Conservation (phyloP, 2,329 filamentous ascomycete genomes). For the Cladosporium sp. region DNA sequence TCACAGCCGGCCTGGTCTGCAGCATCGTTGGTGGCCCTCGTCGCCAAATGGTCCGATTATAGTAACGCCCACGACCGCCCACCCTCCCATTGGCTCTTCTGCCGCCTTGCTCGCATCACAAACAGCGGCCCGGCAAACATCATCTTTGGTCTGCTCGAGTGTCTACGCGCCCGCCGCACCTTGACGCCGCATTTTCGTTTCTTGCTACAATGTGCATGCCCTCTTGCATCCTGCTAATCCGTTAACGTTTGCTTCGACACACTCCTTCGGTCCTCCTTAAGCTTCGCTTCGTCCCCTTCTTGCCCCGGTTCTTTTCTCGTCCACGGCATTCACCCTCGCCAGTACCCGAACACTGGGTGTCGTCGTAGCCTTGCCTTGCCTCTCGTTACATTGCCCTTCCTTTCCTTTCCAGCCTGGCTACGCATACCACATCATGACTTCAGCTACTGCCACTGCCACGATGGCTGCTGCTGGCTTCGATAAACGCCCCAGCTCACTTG, state of each 20-base stretch:
- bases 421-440: not conserved
- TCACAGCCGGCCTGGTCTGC: not conserved
- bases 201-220: conserved; percentile 3
- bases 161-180: conserved; percentile 11
- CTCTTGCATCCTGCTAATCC: not conserved
- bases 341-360: conserved; percentile 5
- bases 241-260: conserved; percentile 2
- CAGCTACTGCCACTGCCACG: conserved; percentile 24
- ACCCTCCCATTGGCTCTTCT: conserved; percentile 7
- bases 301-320: conserved; percentile 6
- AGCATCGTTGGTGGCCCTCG: not conserved
- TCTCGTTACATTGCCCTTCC: conserved; percentile 1
- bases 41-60: conserved; percentile 2
- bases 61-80: not conserved
- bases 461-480: conserved; percentile 33
- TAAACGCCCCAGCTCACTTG: conserved; percentile 35
- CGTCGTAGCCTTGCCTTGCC: not conserved
- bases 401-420: not conserved
- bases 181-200: conserved; percentile 10
- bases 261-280: conserved; percentile 10
- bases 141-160: not conserved
- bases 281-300: conserved; percentile 7
- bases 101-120: conserved; percentile 12
- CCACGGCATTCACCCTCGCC: conserved; percentile 8
- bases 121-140: conserved; percentile 12